These are phyloP conservation scores for Trichoderma sp. DNA, from an alignment of 2,329 filamentous ascomycete species.

Conservation along the genomic window DNA sequence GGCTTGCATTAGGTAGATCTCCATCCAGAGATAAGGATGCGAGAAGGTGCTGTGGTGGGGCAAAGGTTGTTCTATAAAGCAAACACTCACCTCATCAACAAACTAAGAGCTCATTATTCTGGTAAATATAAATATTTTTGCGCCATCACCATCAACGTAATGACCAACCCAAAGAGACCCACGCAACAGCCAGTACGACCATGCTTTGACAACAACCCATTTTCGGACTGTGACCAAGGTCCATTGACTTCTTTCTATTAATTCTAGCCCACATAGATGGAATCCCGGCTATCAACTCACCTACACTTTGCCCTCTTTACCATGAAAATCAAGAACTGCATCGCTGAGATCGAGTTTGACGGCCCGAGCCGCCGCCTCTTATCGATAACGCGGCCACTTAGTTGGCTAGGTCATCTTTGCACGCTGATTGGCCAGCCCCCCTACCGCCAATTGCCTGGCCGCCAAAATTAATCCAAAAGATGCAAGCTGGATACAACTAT, in stretches of 20 bases:
- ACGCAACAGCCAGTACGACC: not conserved
- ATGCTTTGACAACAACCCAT: not conserved
- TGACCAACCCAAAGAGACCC: not conserved
- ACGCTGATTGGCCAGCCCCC: conserved; percentile 8
- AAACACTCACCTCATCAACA: not conserved
- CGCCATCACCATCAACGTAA: not conserved
- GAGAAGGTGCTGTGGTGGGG: not conserved
- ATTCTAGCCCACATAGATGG: not conserved
- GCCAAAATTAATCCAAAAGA: conserved; percentile 14
- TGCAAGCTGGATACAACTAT: conserved; percentile 9
- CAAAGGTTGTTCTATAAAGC: not conserved
- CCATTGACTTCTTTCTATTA: not conserved
- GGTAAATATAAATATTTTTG: not conserved
- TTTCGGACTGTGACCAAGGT: not conserved
- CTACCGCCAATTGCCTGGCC: conserved; percentile 23
- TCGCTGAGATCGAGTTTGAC: not conserved
- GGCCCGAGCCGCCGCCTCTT: conserved; percentile 18
- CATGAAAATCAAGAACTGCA: not conserved
- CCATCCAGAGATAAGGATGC: not conserved
- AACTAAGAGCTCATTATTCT: not conserved
- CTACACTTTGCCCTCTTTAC: not conserved
- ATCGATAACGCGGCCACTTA: conserved; percentile 19
- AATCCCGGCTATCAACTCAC: not conserved
- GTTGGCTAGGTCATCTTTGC: conserved; percentile 16
- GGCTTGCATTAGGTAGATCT: not conserved